Evolutionary conservation across 257 asterid genomes (phyloP).

Genomic region (Solanum tarijense): DNA sequence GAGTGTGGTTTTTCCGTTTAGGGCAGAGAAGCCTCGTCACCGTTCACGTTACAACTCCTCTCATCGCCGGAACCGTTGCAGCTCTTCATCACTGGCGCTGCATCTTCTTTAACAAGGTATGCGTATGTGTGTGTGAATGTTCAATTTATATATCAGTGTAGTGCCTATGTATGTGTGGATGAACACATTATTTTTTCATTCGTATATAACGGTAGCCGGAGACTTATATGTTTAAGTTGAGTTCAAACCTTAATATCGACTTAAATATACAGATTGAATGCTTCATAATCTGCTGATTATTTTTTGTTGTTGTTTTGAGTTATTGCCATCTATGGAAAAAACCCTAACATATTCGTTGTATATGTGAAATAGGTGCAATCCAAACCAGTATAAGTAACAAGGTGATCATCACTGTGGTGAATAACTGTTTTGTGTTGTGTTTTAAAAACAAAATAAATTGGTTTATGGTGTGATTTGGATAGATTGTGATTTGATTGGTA

Average conservation of each 20-base stretch:
- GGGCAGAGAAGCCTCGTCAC: background rate
- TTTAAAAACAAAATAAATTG: background rate
- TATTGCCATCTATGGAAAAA: background rate
- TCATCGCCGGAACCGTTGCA: background rate
- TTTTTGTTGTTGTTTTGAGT: background rate
- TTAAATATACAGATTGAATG: background rate
- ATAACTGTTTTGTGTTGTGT: background rate
- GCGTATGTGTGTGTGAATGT: background rate
- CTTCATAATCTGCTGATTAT: background rate
- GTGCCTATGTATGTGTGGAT: background rate
- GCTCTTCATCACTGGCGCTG: background rate
- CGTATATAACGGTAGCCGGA: background rate
- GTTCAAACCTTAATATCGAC: background rate
- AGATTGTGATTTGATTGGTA: background rate
- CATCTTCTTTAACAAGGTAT: background rate
- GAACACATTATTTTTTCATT: background rate
- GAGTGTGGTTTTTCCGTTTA: background rate
- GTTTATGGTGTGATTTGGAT: constrained; percentile 15
- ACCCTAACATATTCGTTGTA: background rate
- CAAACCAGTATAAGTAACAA: background rate
- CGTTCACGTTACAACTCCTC: background rate
- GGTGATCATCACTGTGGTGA: background rate
- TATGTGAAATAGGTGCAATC: background rate
- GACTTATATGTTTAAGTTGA: background rate
- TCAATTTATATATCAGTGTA: background rate